Percentiles rank a stretch among this genome's conserved stretches.
phyloP scores from a whole-genome alignment of 192 early-diverging fungal genomes.

The Coemansia sp. region DNA sequence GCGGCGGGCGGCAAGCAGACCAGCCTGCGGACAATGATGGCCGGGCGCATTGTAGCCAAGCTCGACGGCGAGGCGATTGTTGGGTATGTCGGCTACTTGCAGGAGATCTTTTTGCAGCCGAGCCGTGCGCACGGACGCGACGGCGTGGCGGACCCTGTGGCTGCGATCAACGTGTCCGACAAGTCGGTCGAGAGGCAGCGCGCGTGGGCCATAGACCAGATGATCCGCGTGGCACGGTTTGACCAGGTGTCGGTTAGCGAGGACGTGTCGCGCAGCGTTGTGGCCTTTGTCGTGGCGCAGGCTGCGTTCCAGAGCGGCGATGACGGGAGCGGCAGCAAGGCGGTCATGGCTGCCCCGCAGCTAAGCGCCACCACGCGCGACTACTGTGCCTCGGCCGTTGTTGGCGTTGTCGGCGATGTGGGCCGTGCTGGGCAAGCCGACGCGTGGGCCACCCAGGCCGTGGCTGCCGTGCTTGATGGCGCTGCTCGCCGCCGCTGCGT shows the following conservation, averaged over 20 bases:
- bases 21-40: slow-evolving; percentile 67
- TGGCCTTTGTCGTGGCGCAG: slow-evolving; percentile 69
- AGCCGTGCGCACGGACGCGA: slow-evolving; percentile 10
- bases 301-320: slow-evolving; percentile 63
- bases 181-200: slow-evolving; percentile 58
- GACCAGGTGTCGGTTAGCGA: slow-evolving; percentile 74
- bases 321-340: slow-evolving; percentile 43
- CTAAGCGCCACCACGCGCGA: slow-evolving; percentile 59
- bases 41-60: slow-evolving; percentile 70
- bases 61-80: slow-evolving; percentile 68
- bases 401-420: slow-evolving; percentile 69
- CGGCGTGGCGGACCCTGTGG: slow-evolving; percentile 39
- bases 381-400: slow-evolving; percentile 62
- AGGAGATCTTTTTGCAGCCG: slow-evolving; percentile 63
- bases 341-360: slow-evolving; percentile 54
- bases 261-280: slow-evolving; percentile 64
- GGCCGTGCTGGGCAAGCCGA: slow-evolving; percentile 10
- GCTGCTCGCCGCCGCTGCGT: slow-evolving; percentile 3
- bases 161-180: slow-evolving; percentile 21
- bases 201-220: slow-evolving; percentile 80
- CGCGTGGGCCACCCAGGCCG: slow-evolving; percentile 24
- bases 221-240: slow-evolving; percentile 71
- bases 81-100: slow-evolving; percentile 73
- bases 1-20: slow-evolving; percentile 68
- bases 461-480: slow-evolving; percentile 25